Base-by-base conservation (phyloP, 2,329 filamentous ascomycete species). In the Monilinia laxa region DNA sequence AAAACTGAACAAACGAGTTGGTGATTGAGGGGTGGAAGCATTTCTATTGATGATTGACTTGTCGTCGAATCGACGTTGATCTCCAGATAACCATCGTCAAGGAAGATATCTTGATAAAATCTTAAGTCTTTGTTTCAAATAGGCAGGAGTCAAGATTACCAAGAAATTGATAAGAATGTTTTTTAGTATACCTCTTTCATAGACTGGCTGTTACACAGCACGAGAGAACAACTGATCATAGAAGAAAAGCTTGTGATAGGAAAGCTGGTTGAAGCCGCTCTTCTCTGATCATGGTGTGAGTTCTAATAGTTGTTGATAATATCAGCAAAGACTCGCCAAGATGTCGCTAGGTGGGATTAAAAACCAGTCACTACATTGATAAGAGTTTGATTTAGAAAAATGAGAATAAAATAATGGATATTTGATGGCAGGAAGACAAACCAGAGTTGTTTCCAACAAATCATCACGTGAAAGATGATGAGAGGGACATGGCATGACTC, bases 81-180 rank as follows among this genome's bases (percentile, higher is more conserved):
- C 20, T 18, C 9, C 0, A 23, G 18, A 0, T 35, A 7, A 5
- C 10, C 53, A 11, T 51, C 51, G n/a, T 60, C 57, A 35, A 38
- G 18, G 28, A 12, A 51, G 3, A 5, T 16, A 6, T 51, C 11
- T 23, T 56, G 20, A 11, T 23, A 16, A 1, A 23, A 35, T 18
- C 9, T 51, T 7, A n/a, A 23, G n/a, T 23, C 0, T 10, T 23
- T 12, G 14, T 23, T 51, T 23, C n/a, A 49, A 51, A 60, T 38
- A 51, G 58, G 58, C 45, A 60, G 58, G 58, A 38, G 58, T 60
- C 20, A 38, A 51, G 14, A n/a, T 23, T 18, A n/a, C 28, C 42
- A n/a, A 62, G 14, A n/a, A 25, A 20, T 18, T 23, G 14, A 62
- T 12, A 25, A 20, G 35, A 3, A 7, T 31, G 4, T 14, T 49